Base-by-base conservation (phyloP, 2,329 filamentous ascomycete genomes). In the Claviceps pazoutovae region DNA sequence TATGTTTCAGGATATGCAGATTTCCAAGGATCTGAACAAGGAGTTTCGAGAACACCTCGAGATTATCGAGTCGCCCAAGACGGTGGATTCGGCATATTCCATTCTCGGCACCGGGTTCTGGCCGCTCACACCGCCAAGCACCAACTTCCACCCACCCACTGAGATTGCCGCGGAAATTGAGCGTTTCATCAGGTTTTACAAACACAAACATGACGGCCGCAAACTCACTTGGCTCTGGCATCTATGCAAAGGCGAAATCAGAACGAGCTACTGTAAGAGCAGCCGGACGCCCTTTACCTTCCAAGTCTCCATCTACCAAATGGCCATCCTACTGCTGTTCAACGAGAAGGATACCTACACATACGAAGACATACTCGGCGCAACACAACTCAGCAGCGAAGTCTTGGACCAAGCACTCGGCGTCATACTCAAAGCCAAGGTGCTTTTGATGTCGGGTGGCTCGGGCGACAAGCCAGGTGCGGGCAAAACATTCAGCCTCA, bases 1-100 rank as follows among this genome's bases (percentile, higher is more conserved):
- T 64, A 98, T 98, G 93, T 98, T 97, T 79, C 91, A 97, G 67
- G 93, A 98, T 64, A 96, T 98, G 75, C 93, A 98, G 67, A 95
- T 95, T 49, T 97, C 91, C 57, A 96, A 96, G 71, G 93, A 98
- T 69, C 78, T 98, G 46, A 98, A 98, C 68, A 79, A 80, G 47
- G 83, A 84, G 34, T 98, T 94, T 74, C 85, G 87, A 62, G 87
- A 89, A 67, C 83, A 90, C 60, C 65, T 79, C 4, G 75, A 88
- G 42, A 62, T 59, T 5, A 60, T 66, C 9, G 66, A 63, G 19
- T 80, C 81, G 54, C 78, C 81, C 16, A 88, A 87, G 71, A 79
- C 78, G 46, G 74, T 83, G 19, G 93, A 98, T 64, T 88, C 93
- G 5, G 82, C 85, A 48, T 98, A 95, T 71, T 87, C 94, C 44